Percentiles rank a stretch among this genome's conserved stretches.
Conservation (phyloP, 2,329 filamentous ascomycete genomes). For the Aspergillus fumigatiaffinis region DNA sequence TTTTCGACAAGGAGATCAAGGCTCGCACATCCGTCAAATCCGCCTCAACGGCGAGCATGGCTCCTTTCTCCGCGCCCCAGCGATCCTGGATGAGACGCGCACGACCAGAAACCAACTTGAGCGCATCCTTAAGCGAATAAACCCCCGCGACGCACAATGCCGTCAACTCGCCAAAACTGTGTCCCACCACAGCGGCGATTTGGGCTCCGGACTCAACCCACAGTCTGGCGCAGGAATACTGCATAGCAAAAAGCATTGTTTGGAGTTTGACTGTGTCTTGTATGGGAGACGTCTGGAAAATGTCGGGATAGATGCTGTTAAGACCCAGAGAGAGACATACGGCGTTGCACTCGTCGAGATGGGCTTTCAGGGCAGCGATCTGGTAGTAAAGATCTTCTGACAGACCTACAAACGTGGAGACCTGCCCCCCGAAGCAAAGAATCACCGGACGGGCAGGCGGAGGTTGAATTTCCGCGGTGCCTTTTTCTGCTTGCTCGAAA, state of each 20-base stretch:
- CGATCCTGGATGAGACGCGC: conserved; percentile 26
- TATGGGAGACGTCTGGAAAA: conserved; percentile 22
- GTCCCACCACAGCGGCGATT: conserved; percentile 33
- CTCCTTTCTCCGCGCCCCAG: conserved; percentile 32
- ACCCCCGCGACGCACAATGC: conserved; percentile 31
- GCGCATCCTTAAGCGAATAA: conserved; percentile 26
- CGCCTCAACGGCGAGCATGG: conserved; percentile 34
- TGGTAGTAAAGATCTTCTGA: neutral
- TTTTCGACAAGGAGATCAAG: neutral
- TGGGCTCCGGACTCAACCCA: conserved; percentile 40
- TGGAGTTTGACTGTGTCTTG: conserved; percentile 30
- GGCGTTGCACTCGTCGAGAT: neutral
- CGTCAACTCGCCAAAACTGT: conserved; percentile 39
- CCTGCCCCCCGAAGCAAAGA: neutral
- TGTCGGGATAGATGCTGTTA: conserved; percentile 30
- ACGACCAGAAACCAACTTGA: conserved; percentile 26
- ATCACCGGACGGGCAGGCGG: neutral
- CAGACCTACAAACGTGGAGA: neutral
- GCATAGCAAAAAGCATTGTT: conserved; percentile 33
- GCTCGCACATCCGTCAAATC: conserved; percentile 20
- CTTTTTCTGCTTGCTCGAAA: neutral
- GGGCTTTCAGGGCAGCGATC: neutral
- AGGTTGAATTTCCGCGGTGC: neutral
- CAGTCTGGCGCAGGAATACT: conserved; percentile 34
- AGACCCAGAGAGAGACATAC: conserved; percentile 26